Base-by-base conservation (phyloP, 2,329 filamentous ascomycete genomes). In the Epichloe typhina region DNA sequence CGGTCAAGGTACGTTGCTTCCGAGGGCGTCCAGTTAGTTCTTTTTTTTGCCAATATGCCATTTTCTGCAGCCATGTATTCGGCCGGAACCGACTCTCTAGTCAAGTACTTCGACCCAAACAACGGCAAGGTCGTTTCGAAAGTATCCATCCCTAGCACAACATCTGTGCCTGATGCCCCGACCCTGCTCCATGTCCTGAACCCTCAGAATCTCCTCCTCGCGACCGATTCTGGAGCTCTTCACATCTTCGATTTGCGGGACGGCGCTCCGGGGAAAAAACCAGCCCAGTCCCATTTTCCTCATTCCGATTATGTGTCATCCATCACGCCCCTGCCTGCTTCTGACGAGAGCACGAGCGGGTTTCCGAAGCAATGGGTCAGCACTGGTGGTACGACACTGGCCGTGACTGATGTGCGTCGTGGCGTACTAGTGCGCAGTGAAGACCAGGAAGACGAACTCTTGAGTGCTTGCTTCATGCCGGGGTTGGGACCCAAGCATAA, bases 331-430 rank as follows among this genome's bases (percentile, higher is more conserved):
- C 77, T 98, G 0, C 89, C 90, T 0, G 78, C 90, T 0, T 84
- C 85, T 2, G 77, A 83, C 33, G 80, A 85, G 51, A 93, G 86
- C 65, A 95, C 88, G 0, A 91, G 85, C 17, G 90, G 90, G 5
- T 91, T 87, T 64, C 82, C 87, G 60, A 95, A 95, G 69, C 91
- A 97, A 69, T 98, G 89, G 86, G 79, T 96, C 49, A 93, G 86
- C 38, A 96, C 90, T 0, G 93, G 93, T 36, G 90, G 89, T 43
- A 91, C 88, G 2, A 97, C 91, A 0, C 72, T 98, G 19, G 88
- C 89, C 1, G 83, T 96, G 38, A 95, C 89, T 0, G 93, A 98
- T 64, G 72, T 96, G 43, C 81, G 91, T 23, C 77, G 87, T 46
- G 91, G 91, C 13, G 87, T 96, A 5, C 71, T 97, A 42, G 84